Percentiles rank a stretch among this genome's conserved stretches.
These are phyloP conservation scores for Spathaspora sp. DNA, from an alignment of 805 yeast species.

Conservation along the genomic window DNA sequence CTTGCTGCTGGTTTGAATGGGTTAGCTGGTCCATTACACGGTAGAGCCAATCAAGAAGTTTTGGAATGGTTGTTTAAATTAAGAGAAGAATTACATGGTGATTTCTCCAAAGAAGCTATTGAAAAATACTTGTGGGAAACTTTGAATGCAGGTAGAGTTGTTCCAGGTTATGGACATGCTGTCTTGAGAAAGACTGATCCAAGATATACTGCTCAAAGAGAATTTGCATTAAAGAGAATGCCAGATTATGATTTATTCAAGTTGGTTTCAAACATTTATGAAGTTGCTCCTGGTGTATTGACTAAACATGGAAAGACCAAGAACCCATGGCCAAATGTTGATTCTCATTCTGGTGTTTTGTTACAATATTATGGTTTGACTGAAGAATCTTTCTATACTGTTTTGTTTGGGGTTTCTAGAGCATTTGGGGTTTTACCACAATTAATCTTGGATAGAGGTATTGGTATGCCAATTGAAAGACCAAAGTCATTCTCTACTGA, in stretches of 20 bases:
- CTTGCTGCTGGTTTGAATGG: conserved; percentile 80
- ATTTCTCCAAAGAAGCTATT: conserved; percentile 48
- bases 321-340: conserved; percentile 85
- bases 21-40: conserved; percentile 83
- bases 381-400: conserved; percentile 73
- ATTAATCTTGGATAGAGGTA: conserved; percentile 72
- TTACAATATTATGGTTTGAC: conserved; percentile 78
- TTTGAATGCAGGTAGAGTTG: conserved; percentile 69
- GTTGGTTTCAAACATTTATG: conserved; percentile 61
- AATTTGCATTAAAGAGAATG: conserved; percentile 61
- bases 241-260: conserved; percentile 61
- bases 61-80: conserved; percentile 67
- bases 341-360: conserved; percentile 73
- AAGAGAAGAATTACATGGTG: conserved; percentile 64
- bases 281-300: conserved; percentile 72
- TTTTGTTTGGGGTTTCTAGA: conserved; percentile 78
- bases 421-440: conserved; percentile 78
- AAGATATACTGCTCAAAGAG: conserved; percentile 69
- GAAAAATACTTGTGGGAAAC: conserved; percentile 68
- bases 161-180: conserved; percentile 89
- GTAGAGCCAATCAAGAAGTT: conserved; percentile 83
- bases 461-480: conserved; percentile 78
- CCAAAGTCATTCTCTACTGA: conserved; percentile 91
- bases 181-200: conserved; percentile 83
- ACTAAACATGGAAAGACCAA: conserved; percentile 79